phyloP scores from a whole-genome alignment of 2,329 filamentous ascomycete species.

The Salinomyces thailandicus region DNA sequence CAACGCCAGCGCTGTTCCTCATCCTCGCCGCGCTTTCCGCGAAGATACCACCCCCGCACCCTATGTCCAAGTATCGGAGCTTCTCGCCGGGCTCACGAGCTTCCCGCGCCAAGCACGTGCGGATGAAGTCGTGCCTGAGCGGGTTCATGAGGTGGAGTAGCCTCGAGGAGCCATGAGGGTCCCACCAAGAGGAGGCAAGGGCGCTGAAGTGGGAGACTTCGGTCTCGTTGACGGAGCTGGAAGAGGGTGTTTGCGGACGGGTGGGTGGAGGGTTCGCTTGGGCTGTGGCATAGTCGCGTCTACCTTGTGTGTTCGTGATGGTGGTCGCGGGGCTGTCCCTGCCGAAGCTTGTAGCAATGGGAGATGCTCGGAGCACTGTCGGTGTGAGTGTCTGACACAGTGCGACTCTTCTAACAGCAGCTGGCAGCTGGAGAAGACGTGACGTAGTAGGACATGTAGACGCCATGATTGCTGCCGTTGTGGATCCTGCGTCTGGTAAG shows the following conservation, averaged over 20 bases:
- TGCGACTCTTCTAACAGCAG: not conserved
- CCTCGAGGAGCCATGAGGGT: constrained; percentile 82
- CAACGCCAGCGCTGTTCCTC: constrained; percentile 45
- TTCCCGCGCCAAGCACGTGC: constrained; percentile 47
- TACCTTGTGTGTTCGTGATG: too few relatives aligned
- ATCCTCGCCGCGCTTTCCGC: constrained; percentile 74
- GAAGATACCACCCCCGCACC: constrained; percentile 94
- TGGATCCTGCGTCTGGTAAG: too few relatives aligned
- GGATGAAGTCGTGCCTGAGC: constrained; percentile 85
- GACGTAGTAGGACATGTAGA: not conserved
- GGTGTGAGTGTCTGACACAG: not conserved
- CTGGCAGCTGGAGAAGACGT: not conserved
- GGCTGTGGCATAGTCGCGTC: too few relatives aligned
- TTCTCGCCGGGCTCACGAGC: constrained; percentile 27
- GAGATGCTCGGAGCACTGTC: too few relatives aligned
- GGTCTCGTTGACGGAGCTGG: constrained; percentile 66
- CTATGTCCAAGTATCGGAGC: constrained; percentile 75
- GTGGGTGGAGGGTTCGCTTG: too few relatives aligned
- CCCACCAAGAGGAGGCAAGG: constrained; percentile 94
- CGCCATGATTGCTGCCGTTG: too few relatives aligned
- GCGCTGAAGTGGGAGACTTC: constrained; percentile 92
- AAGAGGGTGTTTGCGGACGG: too few relatives aligned
- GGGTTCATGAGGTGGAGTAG: constrained; percentile 98
- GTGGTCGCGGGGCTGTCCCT: too few relatives aligned
- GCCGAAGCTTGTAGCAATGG: too few relatives aligned